Base-by-base conservation (phyloP, 352 stramenopile genomes). In the Phytophthora hibernalis region DNA sequence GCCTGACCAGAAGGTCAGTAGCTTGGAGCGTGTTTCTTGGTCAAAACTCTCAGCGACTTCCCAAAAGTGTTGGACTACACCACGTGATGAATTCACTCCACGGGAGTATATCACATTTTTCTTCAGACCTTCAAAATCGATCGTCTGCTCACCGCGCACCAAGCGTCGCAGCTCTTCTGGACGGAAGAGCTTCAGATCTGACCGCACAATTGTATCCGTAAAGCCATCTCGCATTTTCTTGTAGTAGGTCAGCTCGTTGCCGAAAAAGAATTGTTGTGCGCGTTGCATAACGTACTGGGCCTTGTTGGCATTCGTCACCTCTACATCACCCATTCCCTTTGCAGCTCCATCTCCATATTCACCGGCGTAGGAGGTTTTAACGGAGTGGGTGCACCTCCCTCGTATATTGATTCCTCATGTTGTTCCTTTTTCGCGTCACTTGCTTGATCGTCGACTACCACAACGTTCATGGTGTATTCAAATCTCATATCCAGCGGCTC, bases 1-100 rank as follows among this genome's bases (percentile, higher is more conserved):
- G 2, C 86, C 86, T 10, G 80, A 91, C 86, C 86, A 94, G 54
- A 94, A 94, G 0, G 78, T 85, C n/a, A 94, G 63, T 8, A 94
- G 59, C 47, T 89, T 83, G 20, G 78, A 74, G 55, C 76, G 74
- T 16, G 59, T 67, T 2, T 68, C 38, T 55, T 92, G 75, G 33
- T 91, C 80, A 49, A 94, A 90, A 11, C 33, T 61, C 18, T 89
- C 75, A 1, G 85, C 84, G 7, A 92, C 78, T 15, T 80, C 61
- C 86, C 86, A 94, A 45, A 94, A 94, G 21, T 70, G 56, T 30
- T 75, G 61, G 21, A 90, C 66, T 10, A 87, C 80, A 22, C 76
- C 63, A 16, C 84, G 63, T 9, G 61, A 61, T 5, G 80, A 71
- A 7, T 79, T 80, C 12, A 72, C 68, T 1, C 79, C 78, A 16